Conservation (phyloP, 192 early-diverging fungal species). For the Allomyces javanicus region DNA sequence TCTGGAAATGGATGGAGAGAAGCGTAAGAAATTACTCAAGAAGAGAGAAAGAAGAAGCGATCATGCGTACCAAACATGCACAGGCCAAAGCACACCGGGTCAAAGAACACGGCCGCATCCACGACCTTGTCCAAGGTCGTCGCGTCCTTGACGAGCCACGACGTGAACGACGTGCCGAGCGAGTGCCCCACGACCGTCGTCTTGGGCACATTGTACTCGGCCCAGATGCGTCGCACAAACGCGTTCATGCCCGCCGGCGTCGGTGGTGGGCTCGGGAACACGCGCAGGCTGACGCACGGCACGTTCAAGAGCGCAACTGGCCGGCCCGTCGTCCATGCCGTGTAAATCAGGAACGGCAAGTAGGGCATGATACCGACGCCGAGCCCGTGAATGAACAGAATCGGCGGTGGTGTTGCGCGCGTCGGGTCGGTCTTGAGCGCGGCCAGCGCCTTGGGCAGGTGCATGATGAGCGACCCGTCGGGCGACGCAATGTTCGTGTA, state of each 20-base stretch:
- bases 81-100: background rate
- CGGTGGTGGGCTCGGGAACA: background rate
- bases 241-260: background rate
- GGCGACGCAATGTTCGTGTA: background rate
- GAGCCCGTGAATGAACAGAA: background rate
- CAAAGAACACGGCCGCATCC: background rate
- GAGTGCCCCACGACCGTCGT: background rate
- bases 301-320: background rate
- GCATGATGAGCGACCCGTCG: background rate
- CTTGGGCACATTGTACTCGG: background rate
- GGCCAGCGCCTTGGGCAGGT: background rate
- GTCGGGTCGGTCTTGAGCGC: background rate
- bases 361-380: background rate
- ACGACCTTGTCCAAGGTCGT: background rate
- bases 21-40: no score
- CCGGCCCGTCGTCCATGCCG: background rate
- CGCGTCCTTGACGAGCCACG: background rate
- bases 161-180: background rate
- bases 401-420: background rate
- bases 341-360: background rate
- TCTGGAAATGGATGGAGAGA: background rate
- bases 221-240: background rate
- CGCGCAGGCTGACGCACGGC: background rate
- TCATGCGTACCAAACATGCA: background rate
- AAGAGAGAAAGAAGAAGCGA: no score